Evolutionary conservation across 2,329 filamentous ascomycete genomes (phyloP).

Genomic region (Ilyonectria mors-panacis): DNA sequence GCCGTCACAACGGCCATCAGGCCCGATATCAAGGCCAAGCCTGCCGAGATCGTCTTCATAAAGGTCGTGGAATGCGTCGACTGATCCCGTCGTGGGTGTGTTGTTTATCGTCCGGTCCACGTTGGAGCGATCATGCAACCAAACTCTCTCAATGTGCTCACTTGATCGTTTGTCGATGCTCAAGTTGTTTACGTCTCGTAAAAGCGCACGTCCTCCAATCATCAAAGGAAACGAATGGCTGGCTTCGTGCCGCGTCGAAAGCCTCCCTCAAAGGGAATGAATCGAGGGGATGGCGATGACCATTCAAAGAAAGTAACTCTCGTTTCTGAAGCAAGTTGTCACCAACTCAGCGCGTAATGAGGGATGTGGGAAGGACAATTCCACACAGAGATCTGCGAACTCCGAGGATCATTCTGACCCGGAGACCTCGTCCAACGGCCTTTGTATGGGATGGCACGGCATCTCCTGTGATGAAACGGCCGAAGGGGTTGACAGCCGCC

Average conservation of each 20-base stretch:
- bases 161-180: not conserved
- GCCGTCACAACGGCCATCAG: conserved; percentile 48
- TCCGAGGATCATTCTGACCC: conserved; percentile 16
- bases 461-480: conserved; percentile 24
- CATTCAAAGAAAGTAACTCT: conserved; percentile 13
- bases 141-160: not conserved
- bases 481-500: conserved; percentile 24
- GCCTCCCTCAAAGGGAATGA: not conserved
- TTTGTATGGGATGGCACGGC: conserved; percentile 12
- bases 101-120: not conserved
- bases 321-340: conserved; percentile 21
- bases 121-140: not conserved
- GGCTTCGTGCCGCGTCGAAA: conserved; percentile 1
- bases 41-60: conserved; percentile 49
- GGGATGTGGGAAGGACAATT: conserved; percentile 15
- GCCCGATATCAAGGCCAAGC: conserved; percentile 48
- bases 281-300: conserved; percentile 11
- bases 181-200: not conserved
- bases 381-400: conserved; percentile 9
- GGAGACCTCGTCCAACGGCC: not conserved
- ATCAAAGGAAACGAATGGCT: conserved; percentile 1
- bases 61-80: conserved; percentile 1
- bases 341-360: conserved; percentile 16
- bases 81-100: not conserved
- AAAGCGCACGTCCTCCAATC: not conserved